Evolutionary conservation across 129 eudicot genomes (phyloP), one percentile per base, ranked within the genome.

Genomic region (Daucus carota): DNA sequence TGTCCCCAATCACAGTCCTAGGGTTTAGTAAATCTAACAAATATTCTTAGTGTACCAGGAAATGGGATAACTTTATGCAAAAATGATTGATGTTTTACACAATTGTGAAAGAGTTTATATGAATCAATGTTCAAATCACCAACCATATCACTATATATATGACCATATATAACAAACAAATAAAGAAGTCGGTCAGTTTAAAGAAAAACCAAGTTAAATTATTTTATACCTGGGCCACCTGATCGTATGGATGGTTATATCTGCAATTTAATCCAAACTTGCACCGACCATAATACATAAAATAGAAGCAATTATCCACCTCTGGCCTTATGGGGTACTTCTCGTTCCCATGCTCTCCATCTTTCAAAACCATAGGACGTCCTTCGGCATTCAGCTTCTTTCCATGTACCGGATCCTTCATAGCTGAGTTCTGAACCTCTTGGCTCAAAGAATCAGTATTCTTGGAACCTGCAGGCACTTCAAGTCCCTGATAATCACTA

Each of bases 261-360:
- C 83, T 93, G 92, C 98, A 93, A 78, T 78, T 82, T 40, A 80
- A 60, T 28, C 96, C 97, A 60, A 82, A 93, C 78, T 90, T 90
- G 69, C 96, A 93, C 48, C 80, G 69, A 77, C 95, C 98, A 8
- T 86, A 80, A 36, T 84, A 77, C 88, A 88, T 82, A 80, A 88
- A 93, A 83, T 54, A 90, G 0, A 88, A 74, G 76, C 98, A 93
- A 77, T 93, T 96, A 47, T 83, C 92, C 20, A 95, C 96, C 74
- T 87, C 89, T 4, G 95, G 92, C 42, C 98, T 83, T 80, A 90
- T 33, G 0, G 97, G 97, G 78, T 87, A 90, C 83, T 77, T 84
- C n/a, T n/a, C n/a, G n/a, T n/a, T n/a, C n/a, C n/a, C n/a, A n/a
- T n/a, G 3, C 31, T 33, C 69, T 75, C 48, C 82, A 28, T 85